These are phyloP conservation scores for Rhizopogon salebrosus DNA, from an alignment of 768 basidiomycete genomes.

Conservation along the genomic window DNA sequence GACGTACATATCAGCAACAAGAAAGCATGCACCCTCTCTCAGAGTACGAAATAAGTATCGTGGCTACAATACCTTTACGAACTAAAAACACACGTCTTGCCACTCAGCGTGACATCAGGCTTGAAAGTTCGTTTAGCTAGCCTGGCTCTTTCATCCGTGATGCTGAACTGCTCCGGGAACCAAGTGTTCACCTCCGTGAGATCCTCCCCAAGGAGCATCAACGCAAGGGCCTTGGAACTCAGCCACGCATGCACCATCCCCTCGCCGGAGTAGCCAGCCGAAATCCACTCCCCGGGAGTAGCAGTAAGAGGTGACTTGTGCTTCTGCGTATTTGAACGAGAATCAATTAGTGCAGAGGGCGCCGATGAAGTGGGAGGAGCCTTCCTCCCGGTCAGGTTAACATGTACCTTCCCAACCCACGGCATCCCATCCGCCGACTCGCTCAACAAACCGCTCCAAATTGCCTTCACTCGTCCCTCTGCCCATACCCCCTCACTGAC, in stretches of 20 bases:
- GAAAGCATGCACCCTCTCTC: too few relatives aligned
- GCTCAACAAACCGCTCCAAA: slow-evolving; percentile 64
- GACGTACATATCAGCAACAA: too few relatives aligned
- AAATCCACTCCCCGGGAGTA: slow-evolving; percentile 62
- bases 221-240: slow-evolving; percentile 51
- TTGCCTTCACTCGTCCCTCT: slow-evolving; percentile 43
- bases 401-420: slow-evolving; percentile 67
- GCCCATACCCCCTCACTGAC: slow-evolving; percentile 25
- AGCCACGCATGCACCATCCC: slow-evolving; percentile 73
- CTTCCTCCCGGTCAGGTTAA: slow-evolving; percentile 38
- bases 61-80: neutral
- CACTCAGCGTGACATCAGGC: neutral
- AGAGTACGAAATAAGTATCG: too few relatives aligned
- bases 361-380: slow-evolving; percentile 9
- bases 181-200: neutral
- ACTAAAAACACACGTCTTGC: neutral
- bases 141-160: neutral
- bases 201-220: slow-evolving; percentile 50
- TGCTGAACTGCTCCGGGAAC: neutral
- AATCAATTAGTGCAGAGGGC: neutral
- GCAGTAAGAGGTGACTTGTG: slow-evolving; percentile 8
- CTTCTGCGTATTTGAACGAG: neutral
- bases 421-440: slow-evolving; percentile 57
- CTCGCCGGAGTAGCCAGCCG: slow-evolving; percentile 67
- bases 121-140: neutral